Evolutionary conservation across 2,329 filamentous ascomycete species (phyloP), one percentile per base, ranked within the genome.

Genomic region (Orbilia javanica): DNA sequence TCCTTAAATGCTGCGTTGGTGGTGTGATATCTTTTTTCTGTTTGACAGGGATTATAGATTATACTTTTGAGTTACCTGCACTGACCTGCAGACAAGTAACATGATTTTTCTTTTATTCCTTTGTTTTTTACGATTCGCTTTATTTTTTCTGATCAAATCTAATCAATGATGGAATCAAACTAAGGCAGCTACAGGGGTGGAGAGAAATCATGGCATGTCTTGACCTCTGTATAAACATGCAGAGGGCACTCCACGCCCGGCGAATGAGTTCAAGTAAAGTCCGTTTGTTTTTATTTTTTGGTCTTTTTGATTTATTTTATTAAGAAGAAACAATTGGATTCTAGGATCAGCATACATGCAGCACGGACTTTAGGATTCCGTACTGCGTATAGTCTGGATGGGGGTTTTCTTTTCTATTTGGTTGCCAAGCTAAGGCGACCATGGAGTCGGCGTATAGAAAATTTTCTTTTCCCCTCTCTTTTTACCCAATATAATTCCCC

Each of bases 21-120:
- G 65, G 73, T 77, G 42, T 70, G 65, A 77, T 77, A 42, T 52
- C 55, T 55, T 27, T 50, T 25, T 25, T 50, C 15, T 18, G 18
- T 46, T 46, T 18, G 20, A 46, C 48, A 53, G 39, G 63, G 42
- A 39, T 69, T 57, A 20, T 57, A 20, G 36, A 39, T 39, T 11
- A 39, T 39, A 50, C 22, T 25, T 42, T 25, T 22, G 46, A 20
- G 39, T 63, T 44, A 20, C 46, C n/a, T 48, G 44, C 46, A 20
- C 27, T 63, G 27, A 20, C 46, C n/a, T 48, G 44, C 46, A 25
- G 46, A 46, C 8, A 11, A 29, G 46, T 44, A 44, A 44, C 42
- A 18, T 50, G 36, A 39, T 20, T 27, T 53, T 67, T 55, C 31
- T 53, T 53, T 53, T 42, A 13, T 52, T 22, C n/a, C 36, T 44